A percentile compares a stretch with the other conserved stretches of the same genome.
Evolutionary conservation across 495 filamentous ascomycete genomes (phyloP).

Genomic region (Penicillium riverlandense): DNA sequence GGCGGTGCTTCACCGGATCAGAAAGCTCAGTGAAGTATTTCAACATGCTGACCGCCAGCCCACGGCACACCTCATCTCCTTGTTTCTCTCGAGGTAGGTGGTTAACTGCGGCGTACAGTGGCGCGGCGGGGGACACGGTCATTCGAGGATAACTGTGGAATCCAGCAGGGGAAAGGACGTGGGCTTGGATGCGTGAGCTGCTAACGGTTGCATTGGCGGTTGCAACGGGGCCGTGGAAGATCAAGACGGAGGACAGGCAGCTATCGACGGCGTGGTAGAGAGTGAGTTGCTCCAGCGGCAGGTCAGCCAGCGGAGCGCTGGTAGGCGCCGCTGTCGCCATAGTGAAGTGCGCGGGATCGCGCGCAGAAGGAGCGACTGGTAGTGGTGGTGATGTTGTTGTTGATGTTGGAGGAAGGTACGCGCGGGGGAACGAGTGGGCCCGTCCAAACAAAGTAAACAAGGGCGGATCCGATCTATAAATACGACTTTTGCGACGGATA

Average conservation of each 20-base stretch:
- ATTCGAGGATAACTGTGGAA: constrained; percentile 83
- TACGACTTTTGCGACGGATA: no score
- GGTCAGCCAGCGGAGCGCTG: constrained; percentile 28
- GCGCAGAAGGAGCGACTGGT: no score
- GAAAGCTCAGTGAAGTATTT: constrained; percentile 91
- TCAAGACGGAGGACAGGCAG: constrained; percentile 64
- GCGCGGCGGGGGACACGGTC: constrained; percentile 86
- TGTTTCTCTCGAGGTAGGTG: constrained; percentile 90
- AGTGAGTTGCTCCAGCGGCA: constrained; percentile 68
- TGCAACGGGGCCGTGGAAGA: constrained; percentile 80
- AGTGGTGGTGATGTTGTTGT: no score
- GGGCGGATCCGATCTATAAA: no score
- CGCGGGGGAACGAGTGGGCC: no score
- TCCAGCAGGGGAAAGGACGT: constrained; percentile 83
- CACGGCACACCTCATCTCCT: constrained; percentile 83
- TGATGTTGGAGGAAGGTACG: no score
- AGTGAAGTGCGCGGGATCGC: constrained; percentile 4
- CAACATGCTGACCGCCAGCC: constrained; percentile 80
- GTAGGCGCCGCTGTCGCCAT: constrained; percentile 30
- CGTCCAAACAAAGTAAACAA: no score
- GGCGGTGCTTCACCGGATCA: constrained; percentile 58
- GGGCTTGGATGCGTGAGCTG: constrained; percentile 85
- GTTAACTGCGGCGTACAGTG: constrained; percentile 87
- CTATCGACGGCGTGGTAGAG: constrained; percentile 79
- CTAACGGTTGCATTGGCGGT: constrained; percentile 78